phyloP scores from a whole-genome alignment of 2,329 filamentous ascomycete species.

The Colletotrichum paranaense region DNA sequence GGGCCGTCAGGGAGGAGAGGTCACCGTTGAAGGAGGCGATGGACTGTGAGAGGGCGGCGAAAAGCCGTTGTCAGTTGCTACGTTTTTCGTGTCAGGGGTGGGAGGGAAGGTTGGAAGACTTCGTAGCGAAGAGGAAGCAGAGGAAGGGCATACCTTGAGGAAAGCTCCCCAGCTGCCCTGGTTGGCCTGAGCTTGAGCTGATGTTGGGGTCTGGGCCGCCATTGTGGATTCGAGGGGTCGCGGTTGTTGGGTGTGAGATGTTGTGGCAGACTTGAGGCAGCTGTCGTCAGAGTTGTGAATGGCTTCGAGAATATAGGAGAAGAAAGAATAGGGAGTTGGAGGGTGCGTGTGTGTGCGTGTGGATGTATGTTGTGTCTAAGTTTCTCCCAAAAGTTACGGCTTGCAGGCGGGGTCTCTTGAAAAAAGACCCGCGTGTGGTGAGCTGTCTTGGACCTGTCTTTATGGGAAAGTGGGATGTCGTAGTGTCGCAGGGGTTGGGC shows the following conservation, averaged over 20 bases:
- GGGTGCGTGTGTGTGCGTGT: neutral
- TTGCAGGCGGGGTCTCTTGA: conserved; percentile 4
- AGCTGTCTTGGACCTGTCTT: neutral
- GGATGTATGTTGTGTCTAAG: neutral
- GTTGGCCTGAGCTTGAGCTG: conserved; percentile 20
- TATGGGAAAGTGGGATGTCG: conserved; percentile 26
- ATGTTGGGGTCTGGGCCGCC: conserved; percentile 25
- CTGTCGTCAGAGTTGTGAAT: neutral
- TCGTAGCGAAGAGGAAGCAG: neutral
- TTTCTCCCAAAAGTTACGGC: neutral
- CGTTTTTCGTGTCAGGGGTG: neutral
- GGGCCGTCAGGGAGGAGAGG: conserved; percentile 82
- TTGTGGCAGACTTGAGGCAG: neutral
- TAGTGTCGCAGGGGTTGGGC: neutral
- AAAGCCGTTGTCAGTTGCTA: neutral
- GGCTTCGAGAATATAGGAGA: neutral
- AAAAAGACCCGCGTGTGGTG: neutral
- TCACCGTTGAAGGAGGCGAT: conserved; percentile 87
- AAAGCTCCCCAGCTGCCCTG: conserved; percentile 29
- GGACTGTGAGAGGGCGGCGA: conserved; percentile 57
- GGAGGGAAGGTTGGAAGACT: neutral
- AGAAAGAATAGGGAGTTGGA: neutral
- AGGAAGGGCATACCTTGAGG: conserved; percentile 25
- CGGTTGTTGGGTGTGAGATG: neutral
- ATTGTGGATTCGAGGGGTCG: neutral